A percentile compares a stretch with the other conserved stretches of the same genome.
Conservation (phyloP, 257 asterid species). For the Solanum ossicruentum region DNA sequence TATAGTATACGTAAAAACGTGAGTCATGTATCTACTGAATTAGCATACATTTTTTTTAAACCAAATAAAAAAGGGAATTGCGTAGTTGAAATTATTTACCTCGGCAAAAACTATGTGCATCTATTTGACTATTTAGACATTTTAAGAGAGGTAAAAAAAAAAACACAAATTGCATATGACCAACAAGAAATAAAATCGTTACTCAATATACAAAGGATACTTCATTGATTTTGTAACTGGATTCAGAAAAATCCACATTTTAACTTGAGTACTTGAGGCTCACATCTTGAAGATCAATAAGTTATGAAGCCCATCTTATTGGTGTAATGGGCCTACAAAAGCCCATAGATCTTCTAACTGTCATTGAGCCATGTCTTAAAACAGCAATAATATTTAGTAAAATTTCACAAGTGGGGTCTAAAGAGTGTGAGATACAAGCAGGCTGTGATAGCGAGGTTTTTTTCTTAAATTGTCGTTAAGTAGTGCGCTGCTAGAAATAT, state of each 20-base stretch:
- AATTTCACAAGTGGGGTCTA: rapidly evolving
- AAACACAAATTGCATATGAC: too few relatives aligned
- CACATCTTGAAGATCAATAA: neutral
- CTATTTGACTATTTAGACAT: too few relatives aligned
- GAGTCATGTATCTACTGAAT: neutral
- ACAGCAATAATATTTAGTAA: neutral
- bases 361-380: neutral
- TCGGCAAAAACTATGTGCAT: neutral
- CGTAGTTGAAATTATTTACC: neutral
- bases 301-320: neutral
- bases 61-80: too few relatives aligned
- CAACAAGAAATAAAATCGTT: neutral
- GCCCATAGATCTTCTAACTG: neutral
- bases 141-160: neutral
- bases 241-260: neutral
- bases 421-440: rapidly evolving
- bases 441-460: neutral
- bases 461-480: neutral
- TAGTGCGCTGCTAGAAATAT: neutral
- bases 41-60: neutral
- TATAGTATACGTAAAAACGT: neutral
- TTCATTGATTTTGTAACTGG: neutral
- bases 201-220: too few relatives aligned
- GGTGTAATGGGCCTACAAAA: neutral
- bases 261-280: neutral